phyloP scores from a whole-genome alignment of 2,329 filamentous ascomycete genomes.

The Diaporthe helianthi region DNA sequence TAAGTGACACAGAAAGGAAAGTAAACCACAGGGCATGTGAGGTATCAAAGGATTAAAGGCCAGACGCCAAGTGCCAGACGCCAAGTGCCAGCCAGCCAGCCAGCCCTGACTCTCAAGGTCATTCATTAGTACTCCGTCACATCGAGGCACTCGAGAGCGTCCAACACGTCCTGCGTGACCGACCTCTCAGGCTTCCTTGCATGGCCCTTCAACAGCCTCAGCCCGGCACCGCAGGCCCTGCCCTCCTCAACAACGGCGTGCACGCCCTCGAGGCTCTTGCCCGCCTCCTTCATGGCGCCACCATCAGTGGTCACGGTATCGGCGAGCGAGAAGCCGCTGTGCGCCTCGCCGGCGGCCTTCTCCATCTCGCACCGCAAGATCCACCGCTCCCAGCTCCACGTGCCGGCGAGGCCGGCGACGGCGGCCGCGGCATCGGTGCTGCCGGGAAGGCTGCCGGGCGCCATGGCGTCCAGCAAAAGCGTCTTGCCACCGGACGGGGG shows the following conservation, averaged over 20 bases:
- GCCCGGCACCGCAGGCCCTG: slow-evolving; percentile 63
- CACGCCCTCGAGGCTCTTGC: slow-evolving; percentile 66
- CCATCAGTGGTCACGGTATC: slow-evolving; percentile 58
- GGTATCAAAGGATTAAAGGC: background rate
- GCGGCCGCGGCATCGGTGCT: slow-evolving; percentile 75
- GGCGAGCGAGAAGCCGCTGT: slow-evolving; percentile 48
- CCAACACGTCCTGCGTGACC: slow-evolving; percentile 27
- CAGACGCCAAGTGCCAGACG: background rate
- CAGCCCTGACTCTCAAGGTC: too few species aligned
- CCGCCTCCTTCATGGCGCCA: slow-evolving; percentile 61
- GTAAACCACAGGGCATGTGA: background rate
- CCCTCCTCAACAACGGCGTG: slow-evolving; percentile 70
- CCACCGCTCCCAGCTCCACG: slow-evolving; percentile 97
- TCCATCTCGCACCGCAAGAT: slow-evolving; percentile 87
- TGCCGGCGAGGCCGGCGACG: slow-evolving; percentile 81
- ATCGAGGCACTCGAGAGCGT: slow-evolving; percentile 18
- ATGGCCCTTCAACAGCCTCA: slow-evolving; percentile 68
- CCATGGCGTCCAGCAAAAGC: slow-evolving; percentile 67
- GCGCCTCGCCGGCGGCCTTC: slow-evolving; percentile 71
- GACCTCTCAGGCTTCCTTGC: slow-evolving; percentile 62
- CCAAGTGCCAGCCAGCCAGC: too few species aligned
- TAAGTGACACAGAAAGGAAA: background rate
- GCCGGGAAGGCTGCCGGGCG: slow-evolving; percentile 68
- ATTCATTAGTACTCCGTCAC: slow-evolving; percentile 9
- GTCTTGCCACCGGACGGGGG: slow-evolving; percentile 47